A percentile compares a stretch with the other conserved stretches of the same genome.
phyloP scores from a whole-genome alignment of 495 filamentous ascomycete species.

The Aspergillus bridgeri region DNA sequence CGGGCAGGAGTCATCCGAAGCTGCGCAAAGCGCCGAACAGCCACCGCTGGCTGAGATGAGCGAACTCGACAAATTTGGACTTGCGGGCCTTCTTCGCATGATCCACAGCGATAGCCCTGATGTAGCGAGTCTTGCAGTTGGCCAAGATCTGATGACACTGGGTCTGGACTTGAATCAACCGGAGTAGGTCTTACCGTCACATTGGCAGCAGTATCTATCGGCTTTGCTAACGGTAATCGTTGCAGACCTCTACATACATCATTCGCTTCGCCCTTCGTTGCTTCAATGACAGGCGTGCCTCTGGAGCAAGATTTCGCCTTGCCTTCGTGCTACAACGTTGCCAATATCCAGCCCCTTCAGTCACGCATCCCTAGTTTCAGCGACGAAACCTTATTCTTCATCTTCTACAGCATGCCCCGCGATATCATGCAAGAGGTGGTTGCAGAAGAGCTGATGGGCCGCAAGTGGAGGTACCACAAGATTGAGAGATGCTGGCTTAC shows the following conservation, averaged over 20 bases:
- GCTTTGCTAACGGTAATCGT: slow-evolving; percentile 18
- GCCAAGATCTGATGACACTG: slow-evolving; percentile 72
- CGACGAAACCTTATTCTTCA: slow-evolving; percentile 89
- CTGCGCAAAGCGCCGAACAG: slow-evolving; percentile 43
- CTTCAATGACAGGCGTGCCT: slow-evolving; percentile 60
- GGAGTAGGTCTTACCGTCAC: slow-evolving; percentile 55
- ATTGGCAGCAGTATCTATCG: slow-evolving; percentile 6
- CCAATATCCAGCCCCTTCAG: slow-evolving; percentile 77
- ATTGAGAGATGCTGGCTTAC: slow-evolving; percentile 85
- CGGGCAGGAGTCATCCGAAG: slow-evolving; percentile 33
- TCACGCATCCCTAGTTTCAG: slow-evolving; percentile 77
- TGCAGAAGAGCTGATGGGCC: slow-evolving; percentile 72
- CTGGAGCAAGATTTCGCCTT: slow-evolving; percentile 74
- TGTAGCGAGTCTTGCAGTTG: slow-evolving; percentile 68
- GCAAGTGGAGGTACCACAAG: slow-evolving; percentile 94
- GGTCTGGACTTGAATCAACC: slow-evolving; percentile 76
- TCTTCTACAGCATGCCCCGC: slow-evolving; percentile 86
- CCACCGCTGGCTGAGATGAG: slow-evolving; percentile 71
- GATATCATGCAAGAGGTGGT: slow-evolving; percentile 84
- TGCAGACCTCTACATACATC: slow-evolving; percentile 59
- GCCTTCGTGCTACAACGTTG: slow-evolving; percentile 82
- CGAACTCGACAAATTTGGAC: slow-evolving; percentile 73
- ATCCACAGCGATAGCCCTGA: slow-evolving; percentile 76
- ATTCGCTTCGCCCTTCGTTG: slow-evolving; percentile 68
- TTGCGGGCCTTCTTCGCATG: slow-evolving; percentile 73